Evolutionary conservation across 805 yeast genomes (phyloP).

Genomic region (Ogataea wickerhamii): DNA sequence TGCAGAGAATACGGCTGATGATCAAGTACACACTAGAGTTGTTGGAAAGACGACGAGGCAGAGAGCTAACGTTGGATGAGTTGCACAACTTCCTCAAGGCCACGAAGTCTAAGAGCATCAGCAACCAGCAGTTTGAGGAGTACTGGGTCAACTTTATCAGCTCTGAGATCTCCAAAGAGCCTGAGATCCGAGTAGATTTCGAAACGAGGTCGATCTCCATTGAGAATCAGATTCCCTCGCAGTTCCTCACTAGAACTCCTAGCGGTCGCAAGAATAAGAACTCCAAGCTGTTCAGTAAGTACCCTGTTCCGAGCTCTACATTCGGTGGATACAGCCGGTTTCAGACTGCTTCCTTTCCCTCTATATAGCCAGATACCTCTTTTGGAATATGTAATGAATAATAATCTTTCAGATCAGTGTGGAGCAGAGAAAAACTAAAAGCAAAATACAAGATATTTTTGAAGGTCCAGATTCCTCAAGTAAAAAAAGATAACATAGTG

Average conservation of each 20-base stretch:
- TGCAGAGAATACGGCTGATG: slow-evolving; percentile 62
- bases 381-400: no score
- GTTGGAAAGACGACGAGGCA: slow-evolving; percentile 66
- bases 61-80: slow-evolving; percentile 58
- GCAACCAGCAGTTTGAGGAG: slow-evolving; percentile 66
- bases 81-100: slow-evolving; percentile 64
- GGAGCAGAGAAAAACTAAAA: no score
- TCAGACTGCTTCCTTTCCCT: slow-evolving; percentile 2
- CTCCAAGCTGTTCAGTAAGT: slow-evolving; percentile 57
- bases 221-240: slow-evolving; percentile 17
- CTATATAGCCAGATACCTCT: no score
- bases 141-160: slow-evolving; percentile 64
- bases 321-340: slow-evolving; percentile 13
- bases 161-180: slow-evolving; percentile 40
- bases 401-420: no score
- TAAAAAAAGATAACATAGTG: no score
- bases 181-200: slow-evolving; percentile 69
- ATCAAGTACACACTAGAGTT: slow-evolving; percentile 62
- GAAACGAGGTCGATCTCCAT: slow-evolving; percentile 23
- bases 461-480: no score
- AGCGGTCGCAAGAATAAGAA: slow-evolving; percentile 27
- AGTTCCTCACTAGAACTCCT: slow-evolving; percentile 17
- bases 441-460: no score
- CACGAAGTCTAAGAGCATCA: slow-evolving; percentile 40
- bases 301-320: slow-evolving; percentile 17